A percentile compares a stretch with the other conserved stretches of the same genome.
Evolutionary conservation across 2,329 filamentous ascomycete genomes (phyloP).

Genomic region (Cytospora chrysosperma): DNA sequence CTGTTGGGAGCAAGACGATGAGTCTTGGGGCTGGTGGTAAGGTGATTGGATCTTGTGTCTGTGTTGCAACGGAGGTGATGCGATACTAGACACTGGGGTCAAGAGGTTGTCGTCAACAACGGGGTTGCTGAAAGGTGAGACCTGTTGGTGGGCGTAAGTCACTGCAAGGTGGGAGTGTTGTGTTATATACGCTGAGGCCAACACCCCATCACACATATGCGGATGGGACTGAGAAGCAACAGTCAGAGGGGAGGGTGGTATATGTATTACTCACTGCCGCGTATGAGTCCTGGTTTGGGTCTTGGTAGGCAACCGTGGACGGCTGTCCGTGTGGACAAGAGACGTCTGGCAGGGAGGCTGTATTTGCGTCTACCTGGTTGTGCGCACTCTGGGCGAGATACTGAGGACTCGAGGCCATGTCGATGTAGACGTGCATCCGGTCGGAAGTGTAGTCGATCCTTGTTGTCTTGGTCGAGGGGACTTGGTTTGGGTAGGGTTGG

Average conservation of each 20-base stretch:
- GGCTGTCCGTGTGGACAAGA: slow-evolving; percentile 22
- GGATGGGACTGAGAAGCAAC: not conserved
- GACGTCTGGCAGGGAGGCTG: slow-evolving; percentile 13
- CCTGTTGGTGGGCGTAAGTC: slow-evolving; percentile 28
- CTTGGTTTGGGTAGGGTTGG: slow-evolving; percentile 7
- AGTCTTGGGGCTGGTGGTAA: slow-evolving; percentile 39
- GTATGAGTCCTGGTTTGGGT: slow-evolving; percentile 25
- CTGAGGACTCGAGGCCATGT: slow-evolving; percentile 30
- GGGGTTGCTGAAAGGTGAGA: slow-evolving; percentile 39
- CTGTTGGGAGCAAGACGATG: slow-evolving; percentile 40
- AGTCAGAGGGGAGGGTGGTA: not conserved
- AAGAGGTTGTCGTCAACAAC: slow-evolving; percentile 37
- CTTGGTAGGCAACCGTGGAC: slow-evolving; percentile 21
- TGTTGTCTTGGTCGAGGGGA: slow-evolving; percentile 18
- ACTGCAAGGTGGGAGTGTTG: not conserved
- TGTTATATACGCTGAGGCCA: not conserved
- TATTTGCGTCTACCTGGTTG: slow-evolving; percentile 26
- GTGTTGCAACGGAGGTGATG: slow-evolving; percentile 48
- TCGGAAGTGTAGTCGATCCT: slow-evolving; percentile 24
- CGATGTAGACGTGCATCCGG: slow-evolving; percentile 30
- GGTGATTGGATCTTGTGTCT: slow-evolving; percentile 26
- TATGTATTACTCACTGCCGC: slow-evolving; percentile 21
- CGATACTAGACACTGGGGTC: slow-evolving; percentile 51
- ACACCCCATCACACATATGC: not conserved
- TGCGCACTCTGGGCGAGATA: slow-evolving; percentile 30